These are phyloP conservation scores for Xylaria scruposa DNA, from an alignment of 495 filamentous ascomycete genomes.

Conservation along the genomic window DNA sequence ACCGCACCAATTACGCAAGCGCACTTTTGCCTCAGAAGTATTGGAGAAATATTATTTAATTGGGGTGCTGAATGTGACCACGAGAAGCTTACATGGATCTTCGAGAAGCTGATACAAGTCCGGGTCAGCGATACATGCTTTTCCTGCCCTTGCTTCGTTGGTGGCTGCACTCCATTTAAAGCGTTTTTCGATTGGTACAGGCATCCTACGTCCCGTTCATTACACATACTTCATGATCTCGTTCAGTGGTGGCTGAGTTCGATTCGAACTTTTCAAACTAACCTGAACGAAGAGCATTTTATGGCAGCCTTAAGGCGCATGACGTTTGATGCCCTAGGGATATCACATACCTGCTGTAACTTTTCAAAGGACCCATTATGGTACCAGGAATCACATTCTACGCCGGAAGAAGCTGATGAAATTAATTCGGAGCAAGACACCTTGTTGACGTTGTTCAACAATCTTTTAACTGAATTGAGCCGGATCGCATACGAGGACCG, in stretches of 20 bases:
- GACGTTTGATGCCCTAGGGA: slow-evolving; percentile 6
- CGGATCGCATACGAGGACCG: background rate
- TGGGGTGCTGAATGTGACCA: no score
- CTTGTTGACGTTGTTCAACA: background rate
- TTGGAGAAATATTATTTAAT: no score
- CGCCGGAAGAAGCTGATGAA: background rate
- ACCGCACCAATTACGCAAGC: no score
- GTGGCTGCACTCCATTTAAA: slow-evolving; percentile 1
- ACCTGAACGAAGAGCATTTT: background rate
- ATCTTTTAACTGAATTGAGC: background rate
- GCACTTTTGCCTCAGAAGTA: slow-evolving; percentile 1
- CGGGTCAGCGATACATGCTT: background rate
- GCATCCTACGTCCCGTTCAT: no score
- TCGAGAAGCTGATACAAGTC: background rate
- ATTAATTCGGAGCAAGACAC: background rate
- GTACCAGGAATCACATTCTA: background rate
- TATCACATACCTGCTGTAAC: slow-evolving; percentile 10
- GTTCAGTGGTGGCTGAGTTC: background rate
- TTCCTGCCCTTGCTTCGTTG: background rate
- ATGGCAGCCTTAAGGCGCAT: background rate
- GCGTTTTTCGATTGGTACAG: background rate
- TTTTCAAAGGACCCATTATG: background rate
- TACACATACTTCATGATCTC: background rate
- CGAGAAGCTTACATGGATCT: background rate
- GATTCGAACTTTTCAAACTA: background rate